Evolutionary conservation across 2,329 filamentous ascomycete species (phyloP), one percentile per base, ranked within the genome.

Genomic region (Thelonectria olida): DNA sequence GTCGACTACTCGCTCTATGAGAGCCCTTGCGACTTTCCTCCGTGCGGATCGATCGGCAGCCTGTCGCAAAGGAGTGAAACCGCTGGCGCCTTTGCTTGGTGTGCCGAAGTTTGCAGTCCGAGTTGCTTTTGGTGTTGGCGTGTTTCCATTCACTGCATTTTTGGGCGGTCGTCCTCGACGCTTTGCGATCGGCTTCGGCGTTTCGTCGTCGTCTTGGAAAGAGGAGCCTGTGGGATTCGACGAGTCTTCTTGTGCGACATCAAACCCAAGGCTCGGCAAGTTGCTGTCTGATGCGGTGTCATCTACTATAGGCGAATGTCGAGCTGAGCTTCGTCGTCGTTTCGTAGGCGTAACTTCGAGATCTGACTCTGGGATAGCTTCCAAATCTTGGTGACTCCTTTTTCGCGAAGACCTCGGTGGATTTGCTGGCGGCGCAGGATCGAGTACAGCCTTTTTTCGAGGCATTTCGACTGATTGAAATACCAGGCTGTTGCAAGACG

Each of bases 1-100:
- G 19, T 85, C 83, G 10, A 91, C 82, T 7, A 89, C 88, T 42
- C 89, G 88, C 72, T 94, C 88, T 36, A 96, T 89, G 52, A 97
- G 79, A 4, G 88, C 87, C 52, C 89, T 85, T 20, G 91, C 91
- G 74, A 92, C 97, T 82, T 97, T 97, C 72, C 89, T 89, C 70
- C 91, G 88, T 2, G 94, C 95, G 5, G 94, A 97, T 49, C 91
- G 88, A 77, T 97, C 93, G 19, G 91, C 91, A 65, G 92, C 91
- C 41, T 85, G 82, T 67, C 88, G 85, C 36, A 86, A 85, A 0
- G 92, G 90, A 1, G 90, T 92, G 31, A 79, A 72, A 7, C 76
- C 78, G 34, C 72, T 69, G 4, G 68, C 61, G 55, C 75, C 45
- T 27, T 72, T 82, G 12, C 75, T 70, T 0, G 82, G 81, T 0